A percentile compares a stretch with the other conserved stretches of the same genome.
These are phyloP conservation scores for Candida boleticola DNA, from an alignment of 805 yeast species.

Conservation along the genomic window DNA sequence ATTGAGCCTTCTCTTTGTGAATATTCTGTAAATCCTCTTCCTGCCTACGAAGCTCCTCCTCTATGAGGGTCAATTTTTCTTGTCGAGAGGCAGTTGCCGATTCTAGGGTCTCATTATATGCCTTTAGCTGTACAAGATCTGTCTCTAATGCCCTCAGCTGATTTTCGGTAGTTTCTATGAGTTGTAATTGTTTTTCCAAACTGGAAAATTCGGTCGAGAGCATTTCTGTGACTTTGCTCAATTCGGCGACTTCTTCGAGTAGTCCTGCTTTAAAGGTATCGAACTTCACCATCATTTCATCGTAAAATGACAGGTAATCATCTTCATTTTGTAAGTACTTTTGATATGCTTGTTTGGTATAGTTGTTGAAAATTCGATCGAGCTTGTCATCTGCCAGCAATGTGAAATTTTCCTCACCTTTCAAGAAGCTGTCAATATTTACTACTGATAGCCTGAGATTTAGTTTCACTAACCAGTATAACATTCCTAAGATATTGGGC, in stretches of 20 bases:
- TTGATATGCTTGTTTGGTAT: constrained; percentile 64
- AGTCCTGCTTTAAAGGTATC: constrained; percentile 20
- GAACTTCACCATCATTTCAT: constrained; percentile 57
- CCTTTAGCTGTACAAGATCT: constrained; percentile 67
- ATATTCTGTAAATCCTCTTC: constrained; percentile 40
- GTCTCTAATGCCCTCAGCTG: constrained; percentile 63
- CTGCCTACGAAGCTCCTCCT: constrained; percentile 49
- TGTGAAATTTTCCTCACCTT: background rate
- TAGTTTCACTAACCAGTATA: constrained; percentile 75
- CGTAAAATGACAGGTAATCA: constrained; percentile 53
- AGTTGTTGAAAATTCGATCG: constrained; percentile 54
- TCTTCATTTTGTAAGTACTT: constrained; percentile 65
- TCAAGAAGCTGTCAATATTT: constrained; percentile 17
- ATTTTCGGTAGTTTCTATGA: constrained; percentile 50
- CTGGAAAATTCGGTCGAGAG: constrained; percentile 40
- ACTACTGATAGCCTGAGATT: constrained; percentile 34
- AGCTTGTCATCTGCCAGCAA: constrained; percentile 42
- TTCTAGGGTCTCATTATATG: constrained; percentile 68
- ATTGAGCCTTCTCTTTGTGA: constrained; percentile 37
- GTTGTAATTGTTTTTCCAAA: constrained; percentile 43
- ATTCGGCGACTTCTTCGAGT: constrained; percentile 23
- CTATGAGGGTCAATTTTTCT: constrained; percentile 52
- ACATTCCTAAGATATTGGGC: constrained; percentile 79
- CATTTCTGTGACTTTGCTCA: constrained; percentile 39
- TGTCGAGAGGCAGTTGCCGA: constrained; percentile 67